Evolutionary conservation across 148 eudicot genomes (phyloP).

Genomic region (Simmondsia chinensis): DNA sequence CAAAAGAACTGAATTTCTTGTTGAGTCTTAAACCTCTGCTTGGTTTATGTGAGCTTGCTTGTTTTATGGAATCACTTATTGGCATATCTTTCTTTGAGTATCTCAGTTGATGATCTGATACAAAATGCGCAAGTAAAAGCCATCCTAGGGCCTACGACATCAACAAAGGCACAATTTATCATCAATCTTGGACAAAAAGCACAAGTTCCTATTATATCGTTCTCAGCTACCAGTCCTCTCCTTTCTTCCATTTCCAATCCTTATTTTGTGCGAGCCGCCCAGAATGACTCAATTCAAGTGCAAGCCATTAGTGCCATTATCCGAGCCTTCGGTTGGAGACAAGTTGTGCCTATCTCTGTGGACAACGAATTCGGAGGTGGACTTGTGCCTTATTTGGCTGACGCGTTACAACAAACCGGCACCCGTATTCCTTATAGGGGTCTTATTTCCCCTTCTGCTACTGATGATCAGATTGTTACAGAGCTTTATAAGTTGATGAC

Average conservation of each 20-base stretch:
- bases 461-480: conserved; percentile 28
- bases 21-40: too few relatives aligned
- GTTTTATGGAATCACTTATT: too few relatives aligned
- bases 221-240: conserved; percentile 43
- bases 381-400: conserved; percentile 31
- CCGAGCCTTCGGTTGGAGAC: conserved; percentile 54
- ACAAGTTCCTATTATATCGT: conserved; percentile 51
- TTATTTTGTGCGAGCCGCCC: conserved; percentile 48
- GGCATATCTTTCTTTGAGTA: background rate
- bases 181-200: conserved; percentile 32
- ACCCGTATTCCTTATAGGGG: conserved; percentile 24
- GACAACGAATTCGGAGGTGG: conserved; percentile 39
- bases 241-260: conserved; percentile 37
- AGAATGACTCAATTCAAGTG: conserved; percentile 32
- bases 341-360: conserved; percentile 42
- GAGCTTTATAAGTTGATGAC: conserved; percentile 45
- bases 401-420: conserved; percentile 19
- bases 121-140: conserved; percentile 43
- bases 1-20: too few relatives aligned
- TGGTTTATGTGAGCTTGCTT: too few relatives aligned
- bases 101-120: conserved; percentile 44
- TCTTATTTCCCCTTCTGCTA: conserved; percentile 30
- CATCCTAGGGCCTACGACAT: conserved; percentile 47
- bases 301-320: conserved; percentile 39
- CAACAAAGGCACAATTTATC: conserved; percentile 49